Evolutionary conservation across 495 filamentous ascomycete species (phyloP).

Genomic region (Penicillium atrosanguineum): DNA sequence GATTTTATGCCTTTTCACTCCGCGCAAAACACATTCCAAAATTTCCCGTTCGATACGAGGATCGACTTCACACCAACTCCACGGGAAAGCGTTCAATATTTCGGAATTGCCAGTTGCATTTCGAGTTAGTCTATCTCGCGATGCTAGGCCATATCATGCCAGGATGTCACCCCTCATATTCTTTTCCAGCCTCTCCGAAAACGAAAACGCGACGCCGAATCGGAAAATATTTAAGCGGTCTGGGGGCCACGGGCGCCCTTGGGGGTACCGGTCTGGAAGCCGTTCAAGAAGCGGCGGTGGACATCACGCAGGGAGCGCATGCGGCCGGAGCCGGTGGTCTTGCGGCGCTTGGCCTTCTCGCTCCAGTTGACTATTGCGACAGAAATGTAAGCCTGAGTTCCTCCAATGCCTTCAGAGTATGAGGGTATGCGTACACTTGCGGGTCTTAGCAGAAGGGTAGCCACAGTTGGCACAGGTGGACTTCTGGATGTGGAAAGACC

Average conservation of each 20-base stretch:
- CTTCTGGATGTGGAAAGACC: slow-evolving; percentile 99
- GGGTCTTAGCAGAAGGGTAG: slow-evolving; percentile 93
- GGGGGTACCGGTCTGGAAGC: slow-evolving; percentile 86
- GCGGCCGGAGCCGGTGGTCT: slow-evolving; percentile 94
- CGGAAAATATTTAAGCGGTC: slow-evolving; percentile 38
- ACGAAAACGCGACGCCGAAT: slow-evolving; percentile 46
- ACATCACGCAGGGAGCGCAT: slow-evolving; percentile 89
- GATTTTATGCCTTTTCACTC: slow-evolving; percentile 28
- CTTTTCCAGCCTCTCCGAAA: slow-evolving; percentile 45
- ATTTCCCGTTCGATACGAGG: slow-evolving; percentile 18
- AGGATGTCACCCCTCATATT: slow-evolving; percentile 32
- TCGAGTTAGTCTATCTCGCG: slow-evolving; percentile 34
- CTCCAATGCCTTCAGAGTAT: slow-evolving; percentile 6
- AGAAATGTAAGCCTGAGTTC: slow-evolving; percentile 31
- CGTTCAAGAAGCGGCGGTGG: slow-evolving; percentile 89
- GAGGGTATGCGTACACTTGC: slow-evolving; percentile 83
- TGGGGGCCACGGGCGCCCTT: slow-evolving; percentile 76
- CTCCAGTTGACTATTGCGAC: slow-evolving; percentile 85
- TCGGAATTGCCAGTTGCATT: slow-evolving; percentile 41
- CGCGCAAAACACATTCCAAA: slow-evolving; percentile 22
- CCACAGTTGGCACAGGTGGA: slow-evolving; percentile 95
- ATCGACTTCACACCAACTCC: slow-evolving; percentile 42
- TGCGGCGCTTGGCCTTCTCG: slow-evolving; percentile 99
- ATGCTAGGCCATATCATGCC: slow-evolving; percentile 47
- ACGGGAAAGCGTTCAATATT: slow-evolving; percentile 37